These are phyloP conservation scores for Fraxinus albicans DNA, from an alignment of 305 asterid species.

Conservation along the genomic window DNA sequence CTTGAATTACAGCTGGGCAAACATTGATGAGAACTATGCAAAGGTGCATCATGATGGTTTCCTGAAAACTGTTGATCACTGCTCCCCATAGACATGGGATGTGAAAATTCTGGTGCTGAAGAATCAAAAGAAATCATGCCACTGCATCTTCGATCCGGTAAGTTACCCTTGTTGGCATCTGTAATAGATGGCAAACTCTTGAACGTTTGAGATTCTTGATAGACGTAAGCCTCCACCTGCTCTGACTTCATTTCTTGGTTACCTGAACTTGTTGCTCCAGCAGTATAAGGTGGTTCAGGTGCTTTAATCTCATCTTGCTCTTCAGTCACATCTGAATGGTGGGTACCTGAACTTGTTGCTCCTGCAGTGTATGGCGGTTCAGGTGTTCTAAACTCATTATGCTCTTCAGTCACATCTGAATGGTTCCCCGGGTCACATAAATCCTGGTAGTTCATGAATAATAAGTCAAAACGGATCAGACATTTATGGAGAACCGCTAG, in stretches of 20 bases:
- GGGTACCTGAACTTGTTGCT: slow-evolving; percentile 4
- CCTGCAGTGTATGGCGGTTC: slow-evolving; percentile 30
- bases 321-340: slow-evolving; percentile 75
- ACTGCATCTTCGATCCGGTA: slow-evolving; percentile 30
- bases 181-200: slow-evolving; percentile 25
- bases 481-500: neutral
- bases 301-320: slow-evolving; percentile 55
- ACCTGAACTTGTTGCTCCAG: slow-evolving; percentile 18
- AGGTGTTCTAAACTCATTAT: slow-evolving; percentile 41
- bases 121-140: slow-evolving; percentile 31
- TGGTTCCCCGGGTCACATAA: slow-evolving; percentile 73
- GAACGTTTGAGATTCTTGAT: slow-evolving; percentile 24
- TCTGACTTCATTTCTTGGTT: slow-evolving; percentile 29
- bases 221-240: slow-evolving; percentile 18
- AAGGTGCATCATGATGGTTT: slow-evolving; percentile 24
- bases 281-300: slow-evolving; percentile 23
- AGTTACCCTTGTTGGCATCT: slow-evolving; percentile 19
- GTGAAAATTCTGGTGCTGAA: slow-evolving; percentile 41
- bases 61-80: slow-evolving; percentile 24
- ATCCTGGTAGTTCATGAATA: slow-evolving; percentile 50
- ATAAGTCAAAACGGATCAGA: neutral
- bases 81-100: slow-evolving; percentile 37
- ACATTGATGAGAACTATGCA: slow-evolving; percentile 18
- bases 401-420: slow-evolving; percentile 79
- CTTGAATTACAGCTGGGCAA: slow-evolving; percentile 17